Base-by-base conservation (phyloP, 208 protist species). In the Acanthamoeba sp. region DNA sequence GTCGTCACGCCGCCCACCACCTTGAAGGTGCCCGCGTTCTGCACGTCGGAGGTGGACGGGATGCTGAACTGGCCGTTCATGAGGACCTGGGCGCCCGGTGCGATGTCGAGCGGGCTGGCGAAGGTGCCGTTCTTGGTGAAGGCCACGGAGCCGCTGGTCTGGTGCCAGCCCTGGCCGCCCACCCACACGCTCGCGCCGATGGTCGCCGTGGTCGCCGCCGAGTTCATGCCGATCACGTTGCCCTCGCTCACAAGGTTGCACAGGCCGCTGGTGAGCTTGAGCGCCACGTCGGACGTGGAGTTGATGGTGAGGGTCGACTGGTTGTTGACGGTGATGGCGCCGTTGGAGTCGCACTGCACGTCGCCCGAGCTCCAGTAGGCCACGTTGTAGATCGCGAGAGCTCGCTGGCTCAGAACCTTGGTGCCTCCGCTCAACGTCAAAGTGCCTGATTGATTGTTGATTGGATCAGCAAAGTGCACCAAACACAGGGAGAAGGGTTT, bases 101-200 rank as follows among this genome's bases (percentile, higher is more conserved):
- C 45, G 48, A 93, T 93, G 29, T 93, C 45, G 42, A 78, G 20
- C n/a, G 87, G 38, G 87, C 87, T 34, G 42, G 59, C 24, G 66
- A 93, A 93, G 27, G 87, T 93, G 87, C 87, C 87, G 87, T 93
- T 93, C 57, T 78, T 36, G 87, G 24, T 78, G 87, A 93, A 66
- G 59, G 32, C 20, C n/a, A 80, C 40, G 45, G 40, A 78, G n/a
- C 66, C 57, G 87, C 40, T 57, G n/a, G 27, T 29, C 78, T 87
- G 78, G 27, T 38, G 27, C 78, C 78, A 87, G 40, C 78, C 78
- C 78, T 87, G 78, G 78, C 78, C 78, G 48, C 45, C 78, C 42
- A 87, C n/a, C 38, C 45, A 34, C 29, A 87, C 78, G 78, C 45
- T 87, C 16, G 78, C 78, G n/a, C 78, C 78, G 78, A 87, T 59